Evolutionary conservation across 352 stramenopile genomes (phyloP).

Genomic region (Phytophthora quininea): DNA sequence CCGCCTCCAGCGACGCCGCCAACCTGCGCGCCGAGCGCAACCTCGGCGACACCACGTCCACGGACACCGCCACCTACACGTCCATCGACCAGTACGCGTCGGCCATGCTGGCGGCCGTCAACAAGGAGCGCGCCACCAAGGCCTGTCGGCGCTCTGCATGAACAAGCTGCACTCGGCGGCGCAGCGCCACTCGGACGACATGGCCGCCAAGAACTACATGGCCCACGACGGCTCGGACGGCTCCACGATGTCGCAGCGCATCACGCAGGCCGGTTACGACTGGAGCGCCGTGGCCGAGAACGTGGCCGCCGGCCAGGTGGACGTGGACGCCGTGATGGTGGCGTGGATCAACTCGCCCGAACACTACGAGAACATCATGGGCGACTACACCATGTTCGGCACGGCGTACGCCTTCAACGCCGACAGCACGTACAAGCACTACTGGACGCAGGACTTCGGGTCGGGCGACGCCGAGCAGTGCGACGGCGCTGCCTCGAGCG

Average conservation of each 20-base stretch:
- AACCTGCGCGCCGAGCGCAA: not conserved
- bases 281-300: slow-evolving; percentile 47
- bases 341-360: slow-evolving; percentile 45
- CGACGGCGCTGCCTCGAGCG: slow-evolving; percentile 13
- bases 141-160: slow-evolving; percentile 38
- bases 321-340: slow-evolving; percentile 43
- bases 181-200: slow-evolving; percentile 43
- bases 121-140: slow-evolving; percentile 46
- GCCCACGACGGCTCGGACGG: slow-evolving; percentile 48
- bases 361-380: slow-evolving; percentile 47
- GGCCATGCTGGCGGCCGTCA: slow-evolving; percentile 49
- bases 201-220: slow-evolving; percentile 57
- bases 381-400: slow-evolving; percentile 47
- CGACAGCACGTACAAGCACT: slow-evolving; percentile 42
- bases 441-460: slow-evolving; percentile 72
- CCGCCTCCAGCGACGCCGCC: not conserved
- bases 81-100: slow-evolving; percentile 10
- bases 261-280: slow-evolving; percentile 49
- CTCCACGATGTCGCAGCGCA: slow-evolving; percentile 40
- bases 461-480: slow-evolving; percentile 36
- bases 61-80: not conserved
- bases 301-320: slow-evolving; percentile 36
- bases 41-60: not conserved
- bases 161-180: slow-evolving; percentile 39
- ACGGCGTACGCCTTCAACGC: slow-evolving; percentile 38